Conservation (phyloP, 768 basidiomycete species). For the Pulveroboletus sp. region DNA sequence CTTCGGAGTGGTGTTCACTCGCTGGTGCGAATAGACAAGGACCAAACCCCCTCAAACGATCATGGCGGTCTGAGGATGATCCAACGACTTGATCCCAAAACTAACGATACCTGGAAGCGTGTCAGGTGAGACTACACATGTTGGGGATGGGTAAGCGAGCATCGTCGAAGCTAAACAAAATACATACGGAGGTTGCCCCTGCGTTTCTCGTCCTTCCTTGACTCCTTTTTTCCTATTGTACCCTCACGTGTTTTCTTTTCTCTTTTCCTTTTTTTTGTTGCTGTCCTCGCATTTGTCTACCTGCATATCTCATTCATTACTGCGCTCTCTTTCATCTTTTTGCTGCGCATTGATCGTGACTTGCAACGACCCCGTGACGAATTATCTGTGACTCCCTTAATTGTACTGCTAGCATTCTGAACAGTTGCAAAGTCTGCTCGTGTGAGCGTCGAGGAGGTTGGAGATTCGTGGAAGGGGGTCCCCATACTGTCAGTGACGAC, state of each 20-base stretch:
- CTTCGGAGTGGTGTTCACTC: conserved; percentile 27
- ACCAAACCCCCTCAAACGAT: conserved; percentile 21
- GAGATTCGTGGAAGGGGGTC: no score
- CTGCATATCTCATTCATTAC: not conserved
- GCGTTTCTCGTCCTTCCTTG: not conserved
- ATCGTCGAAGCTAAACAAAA: not conserved
- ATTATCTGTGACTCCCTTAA: not conserved
- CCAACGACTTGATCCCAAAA: conserved; percentile 10
- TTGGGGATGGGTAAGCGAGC: not conserved
- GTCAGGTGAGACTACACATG: not conserved
- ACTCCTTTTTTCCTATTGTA: not conserved
- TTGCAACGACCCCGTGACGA: not conserved
- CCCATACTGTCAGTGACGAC: not conserved
- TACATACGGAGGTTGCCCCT: not conserved
- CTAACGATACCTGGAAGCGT: not conserved
- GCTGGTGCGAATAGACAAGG: conserved; percentile 22
- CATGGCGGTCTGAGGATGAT: conserved; percentile 24
- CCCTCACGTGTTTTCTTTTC: not conserved
- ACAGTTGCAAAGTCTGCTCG: not conserved
- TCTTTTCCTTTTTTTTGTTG: not conserved
- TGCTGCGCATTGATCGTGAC: not conserved
- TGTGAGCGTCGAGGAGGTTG: no score
- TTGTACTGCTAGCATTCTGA: not conserved
- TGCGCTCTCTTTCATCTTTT: not conserved
- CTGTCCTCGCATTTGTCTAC: not conserved